Conservation (phyloP, 2,329 filamentous ascomycete genomes). For the Penicillium sp. region DNA sequence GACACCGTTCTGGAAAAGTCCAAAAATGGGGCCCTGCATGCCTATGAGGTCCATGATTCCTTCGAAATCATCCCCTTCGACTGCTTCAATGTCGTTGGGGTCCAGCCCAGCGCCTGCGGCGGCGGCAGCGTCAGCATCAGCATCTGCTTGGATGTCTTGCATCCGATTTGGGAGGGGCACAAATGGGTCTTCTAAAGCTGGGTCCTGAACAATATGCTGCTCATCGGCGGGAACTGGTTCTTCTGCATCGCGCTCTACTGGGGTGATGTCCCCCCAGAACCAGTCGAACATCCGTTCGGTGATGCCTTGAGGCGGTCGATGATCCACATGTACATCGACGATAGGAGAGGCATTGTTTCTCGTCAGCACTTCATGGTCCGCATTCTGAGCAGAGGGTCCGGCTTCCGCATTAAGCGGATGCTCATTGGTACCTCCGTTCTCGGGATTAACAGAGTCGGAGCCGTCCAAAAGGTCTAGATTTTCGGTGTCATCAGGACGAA, state of each 20-base stretch:
- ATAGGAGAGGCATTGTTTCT: conserved; percentile 1
- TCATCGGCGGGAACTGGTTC: conserved; percentile 53
- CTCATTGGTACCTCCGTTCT: neutral
- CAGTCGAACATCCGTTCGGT: conserved; percentile 38
- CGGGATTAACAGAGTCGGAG: neutral
- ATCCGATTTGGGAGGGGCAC: conserved; percentile 51
- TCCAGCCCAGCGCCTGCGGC: conserved; percentile 63
- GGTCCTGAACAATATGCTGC: conserved; percentile 59
- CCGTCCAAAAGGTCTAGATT: neutral
- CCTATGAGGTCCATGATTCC: conserved; percentile 94
- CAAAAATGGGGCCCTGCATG: conserved; percentile 88
- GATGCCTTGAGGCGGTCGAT: conserved; percentile 20
- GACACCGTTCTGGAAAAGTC: conserved; percentile 88
- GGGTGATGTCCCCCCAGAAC: conserved; percentile 47
- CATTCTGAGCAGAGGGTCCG: neutral
- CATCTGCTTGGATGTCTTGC: conserved; percentile 10
- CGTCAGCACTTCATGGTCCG: neutral
- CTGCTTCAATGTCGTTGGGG: conserved; percentile 56
- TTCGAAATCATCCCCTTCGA: conserved; percentile 82
- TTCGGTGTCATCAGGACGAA: neutral
- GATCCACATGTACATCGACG: conserved; percentile 8
- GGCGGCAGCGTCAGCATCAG: conserved; percentile 5
- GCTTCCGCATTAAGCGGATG: neutral
- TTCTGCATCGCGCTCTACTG: conserved; percentile 26
- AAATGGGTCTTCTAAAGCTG: conserved; percentile 61